Evolutionary conservation across 2,329 filamentous ascomycete genomes (phyloP), one percentile per base, ranked within the genome.

Genomic region (Triangularia setosa): DNA sequence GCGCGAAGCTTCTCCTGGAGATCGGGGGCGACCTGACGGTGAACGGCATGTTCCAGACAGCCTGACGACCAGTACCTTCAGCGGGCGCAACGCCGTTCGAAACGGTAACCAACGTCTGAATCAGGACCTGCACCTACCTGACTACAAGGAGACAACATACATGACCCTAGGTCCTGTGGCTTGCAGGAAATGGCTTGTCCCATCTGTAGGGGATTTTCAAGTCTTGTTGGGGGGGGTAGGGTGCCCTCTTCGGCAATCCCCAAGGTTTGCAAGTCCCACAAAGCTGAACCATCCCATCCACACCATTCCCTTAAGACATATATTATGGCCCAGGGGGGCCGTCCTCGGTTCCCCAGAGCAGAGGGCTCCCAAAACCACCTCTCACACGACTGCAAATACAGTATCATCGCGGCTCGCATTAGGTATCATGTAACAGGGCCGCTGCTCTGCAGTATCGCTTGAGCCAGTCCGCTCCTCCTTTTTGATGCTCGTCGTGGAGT

Each of bases 141-240:
- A 48, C 40, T 48, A 48, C 57, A 48, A 48, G 57, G 35, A 33
- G 21, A 14, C 33, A 23, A 40, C n/a, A n/a, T 48, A 59, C 40
- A 30, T 21, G 56, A 58, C 35, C 33, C 28, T 58, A 44, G 57
- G 30, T 59, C 40, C n/a, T 48, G 57, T 59, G 57, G 57, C 57
- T 59, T 48, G 57, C 57, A 59, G 33, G 40, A 48, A 48, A n/a
- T 27, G 57, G 33, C 57, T 59, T 59, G 57, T 24, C 33, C 33
- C 57, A 44, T 60, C 58, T 60, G 58, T 60, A 53, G 27, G 58
- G 58, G 48, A 60, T 60, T 60, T 60, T 60, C 58, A 60, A 44
- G 40, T 14, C 23, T 18, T 21, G 40, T 55, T 25, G 52, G 52
- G 23, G 52, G 4, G 23, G 23, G 23, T 7, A 18, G 14, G 21